Evolutionary conservation across 345 rosid genomes (phyloP).

Genomic region (Mercurialis annua): DNA sequence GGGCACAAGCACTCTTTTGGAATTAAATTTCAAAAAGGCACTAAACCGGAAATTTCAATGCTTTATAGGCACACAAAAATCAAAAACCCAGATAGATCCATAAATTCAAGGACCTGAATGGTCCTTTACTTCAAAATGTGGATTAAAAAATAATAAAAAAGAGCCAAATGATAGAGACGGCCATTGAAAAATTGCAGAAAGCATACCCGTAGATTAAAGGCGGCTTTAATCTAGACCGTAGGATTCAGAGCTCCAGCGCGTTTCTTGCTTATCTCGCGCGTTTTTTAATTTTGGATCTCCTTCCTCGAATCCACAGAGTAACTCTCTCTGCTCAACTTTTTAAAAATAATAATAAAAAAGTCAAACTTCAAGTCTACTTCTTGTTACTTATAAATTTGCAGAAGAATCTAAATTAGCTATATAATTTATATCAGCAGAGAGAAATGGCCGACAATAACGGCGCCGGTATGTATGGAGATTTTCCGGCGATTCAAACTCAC

Average conservation of each 20-base stretch:
- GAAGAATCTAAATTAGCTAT: background rate
- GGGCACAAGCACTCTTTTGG: too few species aligned
- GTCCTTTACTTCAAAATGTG: too few species aligned
- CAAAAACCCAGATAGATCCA: too few species aligned
- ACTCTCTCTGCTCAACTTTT: too few species aligned
- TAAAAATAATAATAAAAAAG: background rate
- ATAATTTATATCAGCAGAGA: background rate
- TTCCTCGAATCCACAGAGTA: slow-evolving; percentile 59
- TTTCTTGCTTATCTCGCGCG: slow-evolving; percentile 21
- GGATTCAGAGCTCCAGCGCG: background rate
- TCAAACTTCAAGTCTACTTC: background rate
- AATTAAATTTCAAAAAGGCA: too few species aligned
- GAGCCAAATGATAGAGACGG: background rate
- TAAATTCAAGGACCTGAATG: too few species aligned
- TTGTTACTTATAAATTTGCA: background rate
- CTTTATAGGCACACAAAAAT: too few species aligned
- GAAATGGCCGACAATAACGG: slow-evolving; percentile 42
- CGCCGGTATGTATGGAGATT: slow-evolving; percentile 52
- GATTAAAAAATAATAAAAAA: background rate
- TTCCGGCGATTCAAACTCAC: slow-evolving; percentile 65
- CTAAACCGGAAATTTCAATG: too few species aligned
- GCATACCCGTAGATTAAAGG: slow-evolving; percentile 13
- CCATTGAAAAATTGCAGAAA: slow-evolving; percentile 1
- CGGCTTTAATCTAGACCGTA: slow-evolving; percentile 28
- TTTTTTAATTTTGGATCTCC: slow-evolving; percentile 42